A percentile compares a stretch with the other conserved stretches of the same genome.
Evolutionary conservation across 2,329 filamentous ascomycete species (phyloP).

Genomic region (Fusarium nisikadoi): DNA sequence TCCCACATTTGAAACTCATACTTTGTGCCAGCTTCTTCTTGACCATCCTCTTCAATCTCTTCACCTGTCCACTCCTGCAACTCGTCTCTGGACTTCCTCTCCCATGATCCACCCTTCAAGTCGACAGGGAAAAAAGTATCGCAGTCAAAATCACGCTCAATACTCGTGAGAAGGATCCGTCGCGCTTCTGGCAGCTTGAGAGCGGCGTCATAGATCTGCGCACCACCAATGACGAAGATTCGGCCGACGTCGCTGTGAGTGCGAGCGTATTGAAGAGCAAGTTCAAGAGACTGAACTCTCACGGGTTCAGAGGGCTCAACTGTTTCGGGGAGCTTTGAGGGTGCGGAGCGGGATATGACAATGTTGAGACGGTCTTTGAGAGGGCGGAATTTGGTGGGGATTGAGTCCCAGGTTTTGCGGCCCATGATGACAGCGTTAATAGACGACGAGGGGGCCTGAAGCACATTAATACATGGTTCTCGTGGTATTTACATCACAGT

Average conservation of each 20-base stretch:
- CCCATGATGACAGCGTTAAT: conserved; percentile 93
- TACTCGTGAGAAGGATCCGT: conserved; percentile 75
- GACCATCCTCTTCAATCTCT: conserved; percentile 63
- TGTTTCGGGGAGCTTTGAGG: conserved; percentile 17
- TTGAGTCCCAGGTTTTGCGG: conserved; percentile 94
- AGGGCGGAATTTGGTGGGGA: conserved; percentile 81
- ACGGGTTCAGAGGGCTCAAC: conserved; percentile 56
- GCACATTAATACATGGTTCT: neutral
- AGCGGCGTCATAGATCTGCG: conserved; percentile 82
- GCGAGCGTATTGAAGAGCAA: conserved; percentile 62
- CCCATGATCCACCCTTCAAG: conserved; percentile 66
- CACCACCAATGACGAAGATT: conserved; percentile 90
- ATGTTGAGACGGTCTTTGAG: conserved; percentile 84
- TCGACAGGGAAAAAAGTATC: conserved; percentile 78
- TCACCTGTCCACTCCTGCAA: conserved; percentile 75
- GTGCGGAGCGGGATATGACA: conserved; percentile 72
- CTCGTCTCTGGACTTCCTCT: conserved; percentile 59
- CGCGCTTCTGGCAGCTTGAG: conserved; percentile 67
- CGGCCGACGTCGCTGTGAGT: conserved; percentile 59
- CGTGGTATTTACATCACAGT: neutral
- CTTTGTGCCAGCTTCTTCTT: conserved; percentile 70
- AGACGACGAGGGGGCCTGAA: conserved; percentile 48
- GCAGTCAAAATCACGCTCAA: conserved; percentile 77
- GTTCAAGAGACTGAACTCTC: conserved; percentile 67
- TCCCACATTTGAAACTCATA: conserved; percentile 84